A percentile compares a stretch with the other conserved stretches of the same genome.
Evolutionary conservation across 768 basidiomycete genomes (phyloP).

Genomic region (Collybiopsis confluens): DNA sequence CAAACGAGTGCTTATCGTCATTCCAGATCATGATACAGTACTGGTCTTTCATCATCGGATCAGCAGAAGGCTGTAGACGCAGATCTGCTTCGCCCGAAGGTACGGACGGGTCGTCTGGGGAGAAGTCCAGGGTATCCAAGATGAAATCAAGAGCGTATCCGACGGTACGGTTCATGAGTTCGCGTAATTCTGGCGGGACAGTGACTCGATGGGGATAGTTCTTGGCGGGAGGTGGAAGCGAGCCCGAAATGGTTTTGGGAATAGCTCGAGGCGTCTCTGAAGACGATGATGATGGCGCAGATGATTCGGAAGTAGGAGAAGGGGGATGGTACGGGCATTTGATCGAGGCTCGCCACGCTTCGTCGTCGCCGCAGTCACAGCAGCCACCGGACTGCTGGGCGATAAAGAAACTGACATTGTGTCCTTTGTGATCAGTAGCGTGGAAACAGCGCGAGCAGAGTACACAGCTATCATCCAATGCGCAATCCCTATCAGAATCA

Average conservation of each 20-base stretch:
- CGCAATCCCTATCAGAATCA: slow-evolving; percentile 68
- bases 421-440: slow-evolving; percentile 77
- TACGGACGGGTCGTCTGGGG: slow-evolving; percentile 72
- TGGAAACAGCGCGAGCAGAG: slow-evolving; percentile 89
- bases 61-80: slow-evolving; percentile 67
- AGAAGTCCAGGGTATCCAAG: slow-evolving; percentile 76
- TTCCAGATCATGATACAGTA: slow-evolving; percentile 90
- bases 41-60: slow-evolving; percentile 75
- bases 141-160: slow-evolving; percentile 79
- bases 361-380: slow-evolving; percentile 91
- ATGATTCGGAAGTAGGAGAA: slow-evolving; percentile 20
- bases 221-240: slow-evolving; percentile 52
- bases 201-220: slow-evolving; percentile 54
- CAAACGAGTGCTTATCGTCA: slow-evolving; percentile 94
- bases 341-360: slow-evolving; percentile 75
- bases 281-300: slow-evolving; percentile 7
- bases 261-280: slow-evolving; percentile 38
- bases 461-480: slow-evolving; percentile 84
- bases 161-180: slow-evolving; percentile 71
- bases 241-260: slow-evolving; percentile 38
- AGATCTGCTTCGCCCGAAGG: slow-evolving; percentile 67
- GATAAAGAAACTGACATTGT: slow-evolving; percentile 92
- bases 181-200: slow-evolving; percentile 62
- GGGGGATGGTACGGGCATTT: slow-evolving; percentile 76
- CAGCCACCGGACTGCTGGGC: slow-evolving; percentile 89